phyloP scores from a whole-genome alignment of 306 rosid species.

The Luffa aegyptiaca region DNA sequence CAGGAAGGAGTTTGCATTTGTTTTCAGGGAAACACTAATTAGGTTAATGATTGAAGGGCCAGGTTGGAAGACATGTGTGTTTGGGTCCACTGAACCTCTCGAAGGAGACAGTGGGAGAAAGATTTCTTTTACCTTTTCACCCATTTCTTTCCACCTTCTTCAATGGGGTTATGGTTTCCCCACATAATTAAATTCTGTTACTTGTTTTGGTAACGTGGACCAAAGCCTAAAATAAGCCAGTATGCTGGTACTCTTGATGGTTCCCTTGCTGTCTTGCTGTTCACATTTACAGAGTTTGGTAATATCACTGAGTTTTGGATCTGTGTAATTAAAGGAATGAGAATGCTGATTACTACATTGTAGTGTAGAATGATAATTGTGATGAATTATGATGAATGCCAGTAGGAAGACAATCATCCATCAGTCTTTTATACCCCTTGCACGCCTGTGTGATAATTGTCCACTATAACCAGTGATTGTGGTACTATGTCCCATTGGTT shows the following conservation, averaged over 20 bases:
- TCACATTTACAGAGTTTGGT: background rate
- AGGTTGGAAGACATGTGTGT: constrained; percentile 7
- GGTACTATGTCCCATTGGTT: constrained; percentile 13
- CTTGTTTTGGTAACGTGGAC: background rate
- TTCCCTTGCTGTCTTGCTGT: background rate
- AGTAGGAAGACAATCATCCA: background rate
- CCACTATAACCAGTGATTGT: background rate
- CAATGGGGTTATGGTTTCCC: background rate
- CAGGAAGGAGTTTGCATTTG: constrained; percentile 28
- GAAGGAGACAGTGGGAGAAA: constrained; percentile 1
- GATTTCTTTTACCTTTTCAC: background rate
- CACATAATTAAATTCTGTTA: background rate
- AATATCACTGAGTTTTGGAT: background rate
- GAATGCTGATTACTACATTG: background rate
- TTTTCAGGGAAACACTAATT: constrained; percentile 14
- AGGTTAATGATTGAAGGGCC: constrained; percentile 13
- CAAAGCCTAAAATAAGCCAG: background rate
- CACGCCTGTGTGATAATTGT: background rate
- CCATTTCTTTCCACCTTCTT: background rate
- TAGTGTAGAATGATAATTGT: background rate
- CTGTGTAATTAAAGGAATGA: background rate
- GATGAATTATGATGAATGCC: background rate
- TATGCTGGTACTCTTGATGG: background rate
- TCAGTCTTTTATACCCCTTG: background rate
- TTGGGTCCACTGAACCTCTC: constrained; percentile 10